Evolutionary conservation across 805 yeast species (phyloP), one percentile per base, ranked within the genome.

Genomic region (Hanseniaspora lindneri): DNA sequence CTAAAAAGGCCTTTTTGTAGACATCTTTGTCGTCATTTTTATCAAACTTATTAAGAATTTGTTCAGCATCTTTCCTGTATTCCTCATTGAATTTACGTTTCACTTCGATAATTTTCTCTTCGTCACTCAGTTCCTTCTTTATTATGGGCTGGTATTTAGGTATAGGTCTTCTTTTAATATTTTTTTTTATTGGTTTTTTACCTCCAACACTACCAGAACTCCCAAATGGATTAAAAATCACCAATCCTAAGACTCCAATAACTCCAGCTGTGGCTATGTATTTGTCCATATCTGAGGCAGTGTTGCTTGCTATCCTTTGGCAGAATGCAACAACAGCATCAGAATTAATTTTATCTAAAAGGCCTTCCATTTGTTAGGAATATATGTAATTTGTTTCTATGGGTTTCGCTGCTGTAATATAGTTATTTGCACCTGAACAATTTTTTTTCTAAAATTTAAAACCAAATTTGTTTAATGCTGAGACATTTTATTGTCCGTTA

Each of bases 1-100:
- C 80, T 60, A 69, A 77, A 59, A 70, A 82, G 46, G 73, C 71
- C 55, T 68, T 71, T 57, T 74, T 72, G 60, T 76, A 80, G 9
- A 53, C 54, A 16, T 56, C 50, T 36, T 61, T 56, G 32, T 62
- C 65, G 23, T 58, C 54, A 16, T 35, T 27, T 1, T 48, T 50
- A 23, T 53, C 56, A 9, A 56, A 27, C 10, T 61, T 50, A 25
- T 51, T 42, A 13, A 49, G 43, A 19, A 62, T 55, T 11, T 60
- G 16, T 25, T 39, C 35, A 19, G 39, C 35, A 17, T 46, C 59
- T 1, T 42, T 50, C 42, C 54, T 54, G 49, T 56, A 62, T 28
- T 62, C 64, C 14, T 54, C 54, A 14, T 54, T 50, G 44, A 57
- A 63, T 47, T 60, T 56, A 19, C 50, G 29, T 5, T 51, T 47